Evolutionary conservation across 176 grass and related monocot genomes (phyloP), one percentile per base, ranked within the genome.

Genomic region (Thalia dealbata): DNA sequence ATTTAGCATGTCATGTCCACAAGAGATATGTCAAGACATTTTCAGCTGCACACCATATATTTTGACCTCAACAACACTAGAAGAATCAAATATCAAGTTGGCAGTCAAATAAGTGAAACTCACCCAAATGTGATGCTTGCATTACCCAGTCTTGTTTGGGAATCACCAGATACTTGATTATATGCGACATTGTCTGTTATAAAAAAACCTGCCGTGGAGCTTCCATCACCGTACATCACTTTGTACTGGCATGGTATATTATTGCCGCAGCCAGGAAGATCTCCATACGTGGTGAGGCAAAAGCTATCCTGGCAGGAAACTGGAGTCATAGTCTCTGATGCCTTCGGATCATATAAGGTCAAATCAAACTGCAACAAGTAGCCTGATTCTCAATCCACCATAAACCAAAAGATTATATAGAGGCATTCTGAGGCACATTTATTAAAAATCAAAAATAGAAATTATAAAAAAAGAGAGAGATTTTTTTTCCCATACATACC

Each of bases 111-210:
- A 13, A 16, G 8, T n/a, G 27, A 60, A 21, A 81, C 77, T 88
- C 75, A 96, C 93, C 93, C 93, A 52, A 96, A 96, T 15, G 89
- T 82, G 74, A 96, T 38, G 82, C 66, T 96, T 22, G 87, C 87
- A 60, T 90, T 96, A 71, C 69, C 67, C 64, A 50, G 25, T 55
- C 15, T 50, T 46, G 85, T 92, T 67, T 78, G 82, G 77, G 77
- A 81, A 80, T 92, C 58, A 82, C 89, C 85, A 14, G 75, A 55
- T 12, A 88, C 87, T 84, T 88, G 82, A 32, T 86, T 69, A 78
- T 96, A 96, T 50, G 76, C 84, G 42, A 96, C 43, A 55, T 30
- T 2, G 65, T 96, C 93, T 0, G 82, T 86, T 58, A 96, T 78
- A 16, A 77, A 96, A 79, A 84, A 86, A 0, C 93, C 93, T 1